phyloP scores from a whole-genome alignment of 2,329 filamentous ascomycete genomes.

The Thielaviopsis musarum region DNA sequence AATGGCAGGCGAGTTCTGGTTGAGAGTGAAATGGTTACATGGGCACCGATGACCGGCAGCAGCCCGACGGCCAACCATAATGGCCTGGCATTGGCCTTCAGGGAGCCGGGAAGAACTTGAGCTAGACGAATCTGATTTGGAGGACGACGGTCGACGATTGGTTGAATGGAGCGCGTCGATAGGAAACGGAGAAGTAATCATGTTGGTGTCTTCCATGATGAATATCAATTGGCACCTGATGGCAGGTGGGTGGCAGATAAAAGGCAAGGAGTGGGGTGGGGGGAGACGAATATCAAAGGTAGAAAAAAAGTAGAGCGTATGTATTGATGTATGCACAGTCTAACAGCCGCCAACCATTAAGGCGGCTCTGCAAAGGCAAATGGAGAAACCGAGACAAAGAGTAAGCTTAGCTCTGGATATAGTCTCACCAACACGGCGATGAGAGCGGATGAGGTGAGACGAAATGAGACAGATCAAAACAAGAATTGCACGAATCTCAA shows the following conservation, averaged over 20 bases:
- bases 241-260: constrained; percentile 14
- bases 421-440: too few species aligned
- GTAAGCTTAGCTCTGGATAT: background rate
- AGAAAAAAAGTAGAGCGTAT: background rate
- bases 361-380: background rate
- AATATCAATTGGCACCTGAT: constrained; percentile 13
- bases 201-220: constrained; percentile 3
- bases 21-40: constrained; percentile 39
- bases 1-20: constrained; percentile 34
- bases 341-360: background rate
- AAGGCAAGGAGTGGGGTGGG: background rate
- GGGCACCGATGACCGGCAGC: constrained; percentile 38
- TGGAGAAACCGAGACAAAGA: background rate
- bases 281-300: background rate
- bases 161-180: background rate
- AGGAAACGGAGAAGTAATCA: constrained; percentile 9
- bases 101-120: constrained; percentile 25
- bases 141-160: constrained; percentile 14
- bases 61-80: constrained; percentile 37
- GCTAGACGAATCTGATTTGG: constrained; percentile 14
- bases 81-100: constrained; percentile 41
- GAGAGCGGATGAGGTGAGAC: background rate
- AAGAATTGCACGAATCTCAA: background rate
- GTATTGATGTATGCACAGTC: background rate
- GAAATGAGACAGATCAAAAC: background rate